phyloP scores from a whole-genome alignment of 352 stramenopile species.

The Globisporangium rhizosaccharum region DNA sequence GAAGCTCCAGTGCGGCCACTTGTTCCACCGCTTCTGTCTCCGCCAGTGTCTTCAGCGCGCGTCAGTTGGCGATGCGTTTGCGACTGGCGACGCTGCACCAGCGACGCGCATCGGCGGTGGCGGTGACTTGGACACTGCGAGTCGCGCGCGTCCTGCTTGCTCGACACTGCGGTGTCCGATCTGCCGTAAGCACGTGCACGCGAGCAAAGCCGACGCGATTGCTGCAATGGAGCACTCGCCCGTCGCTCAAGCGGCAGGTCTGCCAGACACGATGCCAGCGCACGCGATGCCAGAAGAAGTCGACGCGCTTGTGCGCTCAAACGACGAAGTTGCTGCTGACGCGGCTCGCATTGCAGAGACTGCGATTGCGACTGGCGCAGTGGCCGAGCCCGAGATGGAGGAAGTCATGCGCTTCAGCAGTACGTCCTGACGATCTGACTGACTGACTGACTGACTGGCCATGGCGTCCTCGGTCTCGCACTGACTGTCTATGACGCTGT shows the following conservation, averaged over 20 bases:
- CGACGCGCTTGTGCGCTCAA: constrained; percentile 2
- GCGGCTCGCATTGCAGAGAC: neutral
- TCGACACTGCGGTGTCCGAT: constrained; percentile 51
- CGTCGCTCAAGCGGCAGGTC: neutral
- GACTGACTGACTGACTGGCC: neutral
- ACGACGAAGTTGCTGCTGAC: neutral
- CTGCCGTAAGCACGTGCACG: constrained; percentile 56
- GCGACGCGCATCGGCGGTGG: neutral
- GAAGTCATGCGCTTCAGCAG: constrained; percentile 75
- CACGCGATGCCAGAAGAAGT: neutral
- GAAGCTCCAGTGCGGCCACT: constrained; percentile 64
- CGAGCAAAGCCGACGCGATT: constrained; percentile 23
- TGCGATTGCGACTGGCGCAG: neutral
- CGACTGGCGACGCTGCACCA: constrained; percentile 23
- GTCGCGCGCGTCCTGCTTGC: constrained; percentile 8
- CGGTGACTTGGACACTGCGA: constrained; percentile 21
- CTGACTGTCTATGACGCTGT: constrained; percentile 7
- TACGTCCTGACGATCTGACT: constrained; percentile 26
- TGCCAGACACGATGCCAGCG: neutral
- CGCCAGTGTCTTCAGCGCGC: constrained; percentile 71
- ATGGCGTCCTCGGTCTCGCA: neutral
- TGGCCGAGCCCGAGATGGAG: constrained; percentile 17
- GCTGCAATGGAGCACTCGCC: too few relatives aligned
- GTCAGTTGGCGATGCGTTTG: constrained; percentile 52
- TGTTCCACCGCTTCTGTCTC: constrained; percentile 71